phyloP scores from a whole-genome alignment of 2,329 filamentous ascomycete genomes.

The Teratosphaeria gauchensis region DNA sequence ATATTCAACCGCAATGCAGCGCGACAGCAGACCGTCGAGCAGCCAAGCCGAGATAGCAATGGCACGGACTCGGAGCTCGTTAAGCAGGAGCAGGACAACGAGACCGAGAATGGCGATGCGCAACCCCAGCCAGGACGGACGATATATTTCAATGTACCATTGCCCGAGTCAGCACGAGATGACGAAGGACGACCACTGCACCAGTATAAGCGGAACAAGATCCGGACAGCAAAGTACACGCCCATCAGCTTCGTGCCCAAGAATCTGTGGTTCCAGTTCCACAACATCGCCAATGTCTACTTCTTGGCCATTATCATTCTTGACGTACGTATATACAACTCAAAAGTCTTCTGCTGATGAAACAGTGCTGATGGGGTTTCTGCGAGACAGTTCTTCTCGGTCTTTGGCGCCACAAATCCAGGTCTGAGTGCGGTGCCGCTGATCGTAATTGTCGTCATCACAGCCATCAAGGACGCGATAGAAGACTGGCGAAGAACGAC shows the following conservation, averaged over 20 bases:
- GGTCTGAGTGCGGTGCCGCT: conserved; percentile 82
- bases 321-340: conserved; percentile 55
- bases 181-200: conserved; percentile 66
- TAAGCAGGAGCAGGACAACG: conserved; percentile 15
- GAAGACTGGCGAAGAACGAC: conserved; percentile 90
- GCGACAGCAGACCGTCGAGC: conserved; percentile 26
- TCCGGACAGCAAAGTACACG: conserved; percentile 95
- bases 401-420: conserved; percentile 87
- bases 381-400: conserved; percentile 70
- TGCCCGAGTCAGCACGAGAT: conserved; percentile 66
- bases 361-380: not conserved
- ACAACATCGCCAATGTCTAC: conserved; percentile 97
- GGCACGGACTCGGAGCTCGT: conserved; percentile 17
- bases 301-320: conserved; percentile 95
- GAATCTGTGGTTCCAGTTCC: conserved; percentile 95
- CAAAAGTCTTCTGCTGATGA: conserved; percentile 5
- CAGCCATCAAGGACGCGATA: conserved; percentile 85
- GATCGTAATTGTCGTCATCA: conserved; percentile 83
- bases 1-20: conserved; percentile 56
- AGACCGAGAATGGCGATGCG: conserved; percentile 29
- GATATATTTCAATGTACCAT: conserved; percentile 77
- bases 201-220: conserved; percentile 83
- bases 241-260: conserved; percentile 91
- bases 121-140: conserved; percentile 39
- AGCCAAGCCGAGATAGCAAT: conserved; percentile 7